Evolutionary conservation across 139 green algal species (phyloP).

Genomic region (Choricystis sp.): DNA sequence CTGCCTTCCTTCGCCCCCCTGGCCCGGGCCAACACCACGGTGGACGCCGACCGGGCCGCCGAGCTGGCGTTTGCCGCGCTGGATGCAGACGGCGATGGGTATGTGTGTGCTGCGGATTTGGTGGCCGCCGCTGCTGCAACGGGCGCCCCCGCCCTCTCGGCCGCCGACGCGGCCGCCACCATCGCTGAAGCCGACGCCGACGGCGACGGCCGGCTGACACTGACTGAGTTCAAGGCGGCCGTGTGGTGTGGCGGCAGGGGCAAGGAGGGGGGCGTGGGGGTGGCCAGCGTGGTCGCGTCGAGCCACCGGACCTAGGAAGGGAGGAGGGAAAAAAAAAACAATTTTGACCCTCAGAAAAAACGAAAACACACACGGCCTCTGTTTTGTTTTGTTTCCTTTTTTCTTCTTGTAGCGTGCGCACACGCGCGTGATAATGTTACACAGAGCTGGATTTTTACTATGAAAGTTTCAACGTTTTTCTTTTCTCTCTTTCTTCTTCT

Average conservation of each 20-base stretch:
- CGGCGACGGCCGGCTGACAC: not conserved
- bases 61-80: not conserved
- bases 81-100: not conserved
- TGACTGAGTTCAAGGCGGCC: not conserved
- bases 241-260: not conserved
- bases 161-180: not conserved
- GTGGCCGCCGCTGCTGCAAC: too few relatives aligned
- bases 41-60: too few relatives aligned
- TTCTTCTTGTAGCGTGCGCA: too few relatives aligned
- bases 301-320: not conserved
- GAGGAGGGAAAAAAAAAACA: not conserved
- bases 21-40: too few relatives aligned
- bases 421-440: too few relatives aligned
- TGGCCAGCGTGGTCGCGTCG: too few relatives aligned
- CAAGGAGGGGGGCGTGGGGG: not conserved
- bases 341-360: too few relatives aligned
- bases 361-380: too few relatives aligned
- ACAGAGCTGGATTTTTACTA: too few relatives aligned
- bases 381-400: too few relatives aligned
- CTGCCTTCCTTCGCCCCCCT: too few relatives aligned
- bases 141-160: not conserved
- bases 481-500: slow-evolving; percentile 4
- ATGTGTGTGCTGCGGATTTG: not conserved
- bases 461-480: not conserved
- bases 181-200: not conserved